A percentile compares a stretch with the other conserved stretches of the same genome.
These are phyloP conservation scores for Rhizodiscina lignyota DNA, from an alignment of 495 filamentous ascomycete genomes.

Conservation along the genomic window DNA sequence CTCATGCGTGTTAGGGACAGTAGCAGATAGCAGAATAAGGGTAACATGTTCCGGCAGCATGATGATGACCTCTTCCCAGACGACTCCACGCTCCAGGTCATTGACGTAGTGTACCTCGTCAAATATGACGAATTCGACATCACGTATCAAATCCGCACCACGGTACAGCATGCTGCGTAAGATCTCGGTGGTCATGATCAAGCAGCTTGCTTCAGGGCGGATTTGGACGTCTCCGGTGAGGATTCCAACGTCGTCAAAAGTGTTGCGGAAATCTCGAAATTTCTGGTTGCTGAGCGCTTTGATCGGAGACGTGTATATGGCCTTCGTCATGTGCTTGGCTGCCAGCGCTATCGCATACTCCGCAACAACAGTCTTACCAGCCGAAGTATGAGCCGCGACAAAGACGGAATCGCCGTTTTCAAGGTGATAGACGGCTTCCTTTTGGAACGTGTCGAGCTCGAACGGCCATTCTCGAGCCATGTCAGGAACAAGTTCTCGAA, in stretches of 20 bases:
- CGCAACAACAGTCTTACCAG: conserved; percentile 94
- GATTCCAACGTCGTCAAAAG: conserved; percentile 91
- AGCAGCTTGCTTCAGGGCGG: conserved; percentile 88
- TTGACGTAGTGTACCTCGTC: conserved; percentile 99
- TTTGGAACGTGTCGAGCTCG: conserved; percentile 94
- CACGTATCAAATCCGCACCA: conserved; percentile 86
- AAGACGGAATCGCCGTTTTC: conserved; percentile 96
- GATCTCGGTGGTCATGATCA: conserved; percentile 99
- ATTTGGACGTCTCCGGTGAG: conserved; percentile 97
- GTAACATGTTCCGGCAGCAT: conserved; percentile 97
- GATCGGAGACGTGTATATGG: conserved; percentile 97
- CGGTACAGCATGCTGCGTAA: conserved; percentile 95
- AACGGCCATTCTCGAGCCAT: conserved; percentile 96
- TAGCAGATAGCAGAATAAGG: conserved; percentile 85
- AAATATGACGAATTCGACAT: conserved; percentile 98
- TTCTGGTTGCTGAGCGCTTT: conserved; percentile 98
- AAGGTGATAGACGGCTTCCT: conserved; percentile 94
- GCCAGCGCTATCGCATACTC: conserved; percentile 96
- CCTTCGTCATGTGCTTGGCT: conserved; percentile 95
- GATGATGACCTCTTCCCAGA: conserved; percentile 99
- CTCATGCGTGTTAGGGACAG: conserved; percentile 92
- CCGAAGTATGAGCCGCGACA: conserved; percentile 96
- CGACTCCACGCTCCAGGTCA: conserved; percentile 88
- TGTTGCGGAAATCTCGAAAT: conserved; percentile 80
- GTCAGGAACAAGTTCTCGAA: conserved; percentile 79